Percentiles rank a stretch among this genome's conserved stretches.
phyloP scores from a whole-genome alignment of 306 rosid genomes.

The Pterocarpus macrocarpus region DNA sequence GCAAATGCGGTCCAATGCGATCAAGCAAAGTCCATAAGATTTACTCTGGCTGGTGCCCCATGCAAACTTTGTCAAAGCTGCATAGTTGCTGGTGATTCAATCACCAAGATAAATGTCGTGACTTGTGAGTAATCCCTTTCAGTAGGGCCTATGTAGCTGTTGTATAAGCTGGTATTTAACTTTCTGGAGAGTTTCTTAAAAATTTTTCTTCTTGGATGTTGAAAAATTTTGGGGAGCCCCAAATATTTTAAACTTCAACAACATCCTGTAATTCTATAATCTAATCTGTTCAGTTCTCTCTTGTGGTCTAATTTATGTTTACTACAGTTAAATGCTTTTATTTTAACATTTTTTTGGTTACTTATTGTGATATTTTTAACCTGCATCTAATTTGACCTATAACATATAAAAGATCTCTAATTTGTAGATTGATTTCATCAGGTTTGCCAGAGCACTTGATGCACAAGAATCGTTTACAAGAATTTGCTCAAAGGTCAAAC shows the following conservation, averaged over 20 bases:
- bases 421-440: constrained; percentile 29
- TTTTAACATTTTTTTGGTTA: neutral
- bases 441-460: constrained; percentile 16
- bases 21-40: neutral
- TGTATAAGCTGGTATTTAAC: neutral
- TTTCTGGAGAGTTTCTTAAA: neutral
- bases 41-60: neutral
- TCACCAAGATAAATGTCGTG: too few relatives aligned
- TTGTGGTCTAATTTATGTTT: neutral
- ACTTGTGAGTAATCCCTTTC: neutral
- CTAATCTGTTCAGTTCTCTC: neutral
- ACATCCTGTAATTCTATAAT: neutral
- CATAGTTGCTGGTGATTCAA: neutral
- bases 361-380: neutral
- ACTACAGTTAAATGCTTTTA: neutral
- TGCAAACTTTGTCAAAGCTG: neutral
- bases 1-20: neutral
- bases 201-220: neutral
- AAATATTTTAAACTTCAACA: neutral
- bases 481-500: constrained; percentile 38
- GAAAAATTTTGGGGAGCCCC: neutral
- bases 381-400: neutral
- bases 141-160: neutral
- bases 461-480: constrained; percentile 53
- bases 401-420: neutral